These are phyloP conservation scores for Zygotorulaspora chibaensis DNA, from an alignment of 805 yeast species.

Conservation along the genomic window DNA sequence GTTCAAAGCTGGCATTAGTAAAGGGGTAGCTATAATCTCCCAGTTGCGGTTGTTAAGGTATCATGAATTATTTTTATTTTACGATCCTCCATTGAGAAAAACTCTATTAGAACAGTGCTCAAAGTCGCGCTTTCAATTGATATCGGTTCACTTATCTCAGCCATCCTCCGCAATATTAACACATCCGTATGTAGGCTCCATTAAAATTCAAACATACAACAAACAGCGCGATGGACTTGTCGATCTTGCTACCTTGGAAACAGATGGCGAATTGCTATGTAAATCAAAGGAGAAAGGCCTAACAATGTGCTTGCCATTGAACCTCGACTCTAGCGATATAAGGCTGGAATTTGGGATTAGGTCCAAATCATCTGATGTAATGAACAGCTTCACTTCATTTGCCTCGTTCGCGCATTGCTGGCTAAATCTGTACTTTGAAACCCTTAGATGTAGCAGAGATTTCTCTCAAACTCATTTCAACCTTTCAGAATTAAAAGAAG, in stretches of 20 bases:
- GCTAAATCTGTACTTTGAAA: constrained; percentile 45
- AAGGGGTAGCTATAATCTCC: constrained; percentile 67
- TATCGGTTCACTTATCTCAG: constrained; percentile 16
- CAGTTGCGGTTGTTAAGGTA: constrained; percentile 68
- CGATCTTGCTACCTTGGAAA: constrained; percentile 12
- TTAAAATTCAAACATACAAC: constrained; percentile 24
- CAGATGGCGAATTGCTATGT: constrained; percentile 11
- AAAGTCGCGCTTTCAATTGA: constrained; percentile 14
- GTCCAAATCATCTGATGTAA: constrained; percentile 13
- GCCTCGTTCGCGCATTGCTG: constrained; percentile 36
- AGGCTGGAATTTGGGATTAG: constrained; percentile 24
- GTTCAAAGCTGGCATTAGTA: constrained; percentile 50
- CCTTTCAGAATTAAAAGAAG: constrained; percentile 15
- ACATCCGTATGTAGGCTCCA: constrained; percentile 10
- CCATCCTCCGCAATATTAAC: constrained; percentile 16
- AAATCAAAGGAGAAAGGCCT: constrained; percentile 5
- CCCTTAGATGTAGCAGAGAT: constrained; percentile 20
- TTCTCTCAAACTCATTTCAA: constrained; percentile 11
- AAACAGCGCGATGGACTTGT: constrained; percentile 14
- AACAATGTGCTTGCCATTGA: constrained; percentile 11
- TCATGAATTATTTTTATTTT: constrained; percentile 35
- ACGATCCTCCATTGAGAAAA: constrained; percentile 11
- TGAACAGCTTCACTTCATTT: constrained; percentile 17
- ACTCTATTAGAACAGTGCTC: constrained; percentile 11
- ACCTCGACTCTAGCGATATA: constrained; percentile 19